Conservation (phyloP, 1,284 basidiomycete genomes). For the Fomitiporia mediterranea region DNA sequence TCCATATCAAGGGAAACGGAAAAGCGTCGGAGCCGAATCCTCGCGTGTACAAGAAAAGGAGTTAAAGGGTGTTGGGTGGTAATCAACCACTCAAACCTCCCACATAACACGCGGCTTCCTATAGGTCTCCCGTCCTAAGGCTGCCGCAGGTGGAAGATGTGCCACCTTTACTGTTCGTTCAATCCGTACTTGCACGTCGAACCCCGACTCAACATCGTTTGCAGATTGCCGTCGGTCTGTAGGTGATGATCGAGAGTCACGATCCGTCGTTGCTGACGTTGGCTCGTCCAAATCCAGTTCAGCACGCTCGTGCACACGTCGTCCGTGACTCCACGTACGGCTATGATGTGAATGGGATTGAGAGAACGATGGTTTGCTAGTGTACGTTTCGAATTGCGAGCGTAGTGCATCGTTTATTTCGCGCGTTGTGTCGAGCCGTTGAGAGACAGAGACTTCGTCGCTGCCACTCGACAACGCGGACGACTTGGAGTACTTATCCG, state of each 20-base stretch:
- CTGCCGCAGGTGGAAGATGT: neutral
- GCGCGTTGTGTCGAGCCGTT: conserved; percentile 9
- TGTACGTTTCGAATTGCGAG: conserved; percentile 9
- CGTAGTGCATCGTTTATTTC: conserved; percentile 19
- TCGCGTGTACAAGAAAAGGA: too few species aligned
- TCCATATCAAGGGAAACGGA: too few species aligned
- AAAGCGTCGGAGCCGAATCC: too few species aligned
- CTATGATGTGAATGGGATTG: neutral
- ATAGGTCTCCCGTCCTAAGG: conserved; percentile 10
- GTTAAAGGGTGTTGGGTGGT: too few species aligned
- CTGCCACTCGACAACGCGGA: neutral
- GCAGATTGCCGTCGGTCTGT: too few species aligned
- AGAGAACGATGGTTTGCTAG: too few species aligned
- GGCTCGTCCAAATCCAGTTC: too few species aligned
- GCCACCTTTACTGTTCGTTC: conserved; percentile 9
- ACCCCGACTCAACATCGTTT: neutral
- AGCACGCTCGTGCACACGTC: too few species aligned
- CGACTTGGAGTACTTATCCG: conserved; percentile 9
- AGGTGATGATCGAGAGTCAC: too few species aligned
- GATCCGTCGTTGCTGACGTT: too few species aligned
- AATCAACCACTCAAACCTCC: too few species aligned
- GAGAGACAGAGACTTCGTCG: neutral
- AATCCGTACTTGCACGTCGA: conserved; percentile 15
- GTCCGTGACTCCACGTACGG: neutral
- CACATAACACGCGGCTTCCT: conserved; percentile 13